Evolutionary conservation across 345 rosid genomes (phyloP).

Genomic region (Ceriops decandra): DNA sequence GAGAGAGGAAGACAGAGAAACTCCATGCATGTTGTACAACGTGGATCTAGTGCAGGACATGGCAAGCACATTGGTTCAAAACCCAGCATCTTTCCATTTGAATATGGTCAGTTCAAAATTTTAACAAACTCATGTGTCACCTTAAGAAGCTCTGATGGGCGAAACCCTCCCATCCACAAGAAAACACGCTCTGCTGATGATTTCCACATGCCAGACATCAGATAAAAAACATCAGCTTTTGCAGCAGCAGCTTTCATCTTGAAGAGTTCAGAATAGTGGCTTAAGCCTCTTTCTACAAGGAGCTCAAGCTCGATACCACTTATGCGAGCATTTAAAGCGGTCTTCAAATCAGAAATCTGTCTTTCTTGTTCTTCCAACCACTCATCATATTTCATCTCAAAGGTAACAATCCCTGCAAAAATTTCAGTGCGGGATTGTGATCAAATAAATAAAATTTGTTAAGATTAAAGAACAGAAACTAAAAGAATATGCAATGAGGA

Average conservation of each 20-base stretch:
- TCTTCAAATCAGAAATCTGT: conserved; percentile 54
- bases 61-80: too few relatives aligned
- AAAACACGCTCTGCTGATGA: conserved; percentile 89
- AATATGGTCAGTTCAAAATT: not conserved
- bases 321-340: conserved; percentile 53
- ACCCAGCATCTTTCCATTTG: too few relatives aligned
- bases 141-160: conserved; percentile 93
- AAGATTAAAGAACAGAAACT: not conserved
- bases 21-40: too few relatives aligned
- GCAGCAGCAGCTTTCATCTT: conserved; percentile 75
- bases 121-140: conserved; percentile 30
- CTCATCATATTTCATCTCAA: conserved; percentile 78
- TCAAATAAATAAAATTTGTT: not conserved
- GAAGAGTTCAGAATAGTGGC: conserved; percentile 77
- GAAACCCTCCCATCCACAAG: conserved; percentile 93
- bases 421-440: conserved; percentile 6
- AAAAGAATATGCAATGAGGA: not conserved
- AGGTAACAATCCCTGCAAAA: conserved; percentile 58
- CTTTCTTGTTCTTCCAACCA: conserved; percentile 82
- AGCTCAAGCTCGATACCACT: conserved; percentile 59
- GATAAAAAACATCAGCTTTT: conserved; percentile 68
- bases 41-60: too few relatives aligned
- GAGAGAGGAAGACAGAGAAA: too few relatives aligned
- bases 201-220: conserved; percentile 89
- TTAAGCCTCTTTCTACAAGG: conserved; percentile 60